Evolutionary conservation across 495 filamentous ascomycete genomes (phyloP).

Genomic region (Talaromyces trachyspermus): DNA sequence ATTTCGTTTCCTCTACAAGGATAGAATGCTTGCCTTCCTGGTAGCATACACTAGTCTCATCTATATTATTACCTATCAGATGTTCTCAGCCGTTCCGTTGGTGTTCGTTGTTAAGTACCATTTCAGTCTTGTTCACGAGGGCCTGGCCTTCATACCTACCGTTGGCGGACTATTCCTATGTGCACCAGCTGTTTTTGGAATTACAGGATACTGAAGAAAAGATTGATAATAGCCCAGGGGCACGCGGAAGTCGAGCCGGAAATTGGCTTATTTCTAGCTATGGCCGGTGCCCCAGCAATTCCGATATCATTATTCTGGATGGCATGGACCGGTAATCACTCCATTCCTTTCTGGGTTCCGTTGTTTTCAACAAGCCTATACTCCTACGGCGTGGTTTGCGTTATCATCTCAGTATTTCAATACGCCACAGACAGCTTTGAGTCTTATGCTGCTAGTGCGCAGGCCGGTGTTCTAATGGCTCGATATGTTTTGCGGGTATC

Average conservation of each 20-base stretch:
- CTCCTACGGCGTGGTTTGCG: neutral
- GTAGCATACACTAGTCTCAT: neutral
- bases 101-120: neutral
- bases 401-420: neutral
- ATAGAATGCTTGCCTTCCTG: neutral
- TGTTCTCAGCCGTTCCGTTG: neutral
- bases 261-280: neutral
- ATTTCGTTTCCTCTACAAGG: constrained; percentile 10
- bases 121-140: neutral
- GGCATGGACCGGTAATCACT: neutral
- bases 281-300: neutral
- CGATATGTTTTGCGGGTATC: constrained; percentile 25
- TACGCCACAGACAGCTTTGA: neutral
- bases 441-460: neutral
- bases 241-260: neutral
- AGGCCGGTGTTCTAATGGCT: neutral
- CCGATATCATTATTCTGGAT: neutral
- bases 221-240: neutral
- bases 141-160: neutral
- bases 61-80: neutral
- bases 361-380: neutral
- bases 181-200: neutral
- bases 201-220: neutral
- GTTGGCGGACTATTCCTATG: neutral
- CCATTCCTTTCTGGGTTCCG: neutral